Evolutionary conservation across 2,329 filamentous ascomycete genomes (phyloP).

Genomic region (Cryoendolithus antarcticus): DNA sequence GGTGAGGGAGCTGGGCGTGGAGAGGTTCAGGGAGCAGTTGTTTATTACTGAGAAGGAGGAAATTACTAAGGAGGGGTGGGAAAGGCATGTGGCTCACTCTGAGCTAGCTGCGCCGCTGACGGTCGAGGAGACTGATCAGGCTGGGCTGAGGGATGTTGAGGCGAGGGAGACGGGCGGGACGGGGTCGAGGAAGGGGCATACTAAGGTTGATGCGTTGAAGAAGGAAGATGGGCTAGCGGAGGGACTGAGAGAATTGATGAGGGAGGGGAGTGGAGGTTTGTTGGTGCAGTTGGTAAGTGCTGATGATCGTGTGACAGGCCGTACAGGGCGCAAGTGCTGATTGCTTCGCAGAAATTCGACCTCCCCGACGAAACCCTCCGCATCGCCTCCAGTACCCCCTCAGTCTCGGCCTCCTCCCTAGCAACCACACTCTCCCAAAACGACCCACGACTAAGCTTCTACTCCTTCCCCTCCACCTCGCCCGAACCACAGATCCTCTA

Average conservation of each 20-base stretch:
- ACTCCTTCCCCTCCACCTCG: constrained; percentile 49
- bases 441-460: constrained; percentile 70
- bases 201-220: constrained; percentile 36
- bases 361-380: constrained; percentile 56
- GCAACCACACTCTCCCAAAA: constrained; percentile 41
- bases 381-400: constrained; percentile 43
- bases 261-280: constrained; percentile 36
- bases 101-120: constrained; percentile 56
- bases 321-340: too few relatives aligned
- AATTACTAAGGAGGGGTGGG: constrained; percentile 57
- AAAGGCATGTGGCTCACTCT: constrained; percentile 57
- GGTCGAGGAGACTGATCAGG: constrained; percentile 60
- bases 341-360: constrained; percentile 53
- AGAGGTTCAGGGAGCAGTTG: constrained; percentile 65
- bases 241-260: constrained; percentile 48
- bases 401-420: constrained; percentile 47
- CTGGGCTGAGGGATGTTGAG: constrained; percentile 63
- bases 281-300: constrained; percentile 53
- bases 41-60: constrained; percentile 61
- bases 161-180: constrained; percentile 64
- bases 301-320: constrained; percentile 4
- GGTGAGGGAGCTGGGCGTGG: constrained; percentile 62
- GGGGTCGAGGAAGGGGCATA: constrained; percentile 39
- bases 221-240: constrained; percentile 51
- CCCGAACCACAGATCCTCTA: constrained; percentile 51